Evolutionary conservation across 148 eudicot species (phyloP), one percentile per base, ranked within the genome.

Genomic region (Agrostemma githago): DNA sequence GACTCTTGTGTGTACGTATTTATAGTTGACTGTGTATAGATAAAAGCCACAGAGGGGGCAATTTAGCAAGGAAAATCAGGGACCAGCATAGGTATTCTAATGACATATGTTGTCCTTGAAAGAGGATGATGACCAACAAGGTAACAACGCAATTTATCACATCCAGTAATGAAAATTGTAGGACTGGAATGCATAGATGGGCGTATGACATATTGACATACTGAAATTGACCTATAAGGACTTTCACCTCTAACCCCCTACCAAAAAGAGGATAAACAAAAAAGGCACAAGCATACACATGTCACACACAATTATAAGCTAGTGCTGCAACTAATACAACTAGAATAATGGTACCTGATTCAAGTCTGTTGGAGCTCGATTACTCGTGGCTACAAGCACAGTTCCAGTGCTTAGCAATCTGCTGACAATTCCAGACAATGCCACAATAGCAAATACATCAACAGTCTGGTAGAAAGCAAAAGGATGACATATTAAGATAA

Each of bases 381-480:
- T 95, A 85, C 98, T 95, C 61, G 98, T 95, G 69, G 97, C 97
- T 73, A 95, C 96, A 79, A 95, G 93, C 76, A 95, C 85, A 70
- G 96, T 90, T 76, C 98, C 98, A 68, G 92, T 90, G 81, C 92
- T 95, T 79, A 95, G 72, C 86, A 95, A 83, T 89, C 97, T 90
- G 86, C 98, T 89, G 70, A 95, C 74, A 83, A 95, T 95, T 86
- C 98, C 98, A 84, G 98, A 95, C 82, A 95, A 85, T 77, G 98
- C 97, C 86, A 95, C 89, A 83, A 95, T 85, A 83, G 98, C 98
- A 84, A 95, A 95, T 66, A 95, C 98, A 92, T 95, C 97, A 85
- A 95, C 98, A 82, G 98, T 89, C 98, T 95, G 95, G 78, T 62
- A 85, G 66, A 79, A 80, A 84, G 68, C 69, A 85, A 76, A 82